Evolutionary conservation across 495 filamentous ascomycete genomes (phyloP), one percentile per base, ranked within the genome.

Genomic region (Niebla homalea): DNA sequence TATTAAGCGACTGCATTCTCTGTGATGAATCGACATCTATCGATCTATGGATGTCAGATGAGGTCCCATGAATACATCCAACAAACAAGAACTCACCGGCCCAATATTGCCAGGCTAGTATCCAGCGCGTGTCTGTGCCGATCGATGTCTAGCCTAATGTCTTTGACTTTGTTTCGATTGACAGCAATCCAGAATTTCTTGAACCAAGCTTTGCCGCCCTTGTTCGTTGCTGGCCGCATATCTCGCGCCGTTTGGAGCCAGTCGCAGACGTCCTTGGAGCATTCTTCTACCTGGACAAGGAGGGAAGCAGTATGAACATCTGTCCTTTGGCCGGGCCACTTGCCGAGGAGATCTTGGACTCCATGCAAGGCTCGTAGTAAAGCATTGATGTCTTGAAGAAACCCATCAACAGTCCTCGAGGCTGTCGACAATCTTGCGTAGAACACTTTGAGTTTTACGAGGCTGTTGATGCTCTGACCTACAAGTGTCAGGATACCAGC

Each of bases 401-500:
- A 49, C 3, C n/a, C 20, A 16, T 41, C 35, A 14, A 49, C 39
- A 5, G 26, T 49, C 25, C 39, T 39, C 4, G 52, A 54, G 22
- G 46, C 46, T 16, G 35, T 36, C 19, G 39, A 36, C 11, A 49
- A 5, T 19, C 42, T 42, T 36, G 29, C 22, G 12, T 49, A 21
- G n/a, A 54, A 50, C 0, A 23, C 21, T 38, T 42, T 49, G 20
- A 54, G 52, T 19, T 50, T 49, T 18, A 21, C 19, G 32, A 42
- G 41, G 19, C 35, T 32, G 14, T 54, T 35, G 23, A 54, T 45
- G 40, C 36, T 41, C 35, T 54, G 45, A 20, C 52, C 40, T 1
- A 54, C 25, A 19, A 49, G 20, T 40, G 37, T 50, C 11, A 54
- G 52, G 16, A 54, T 50, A 3, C 46, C 52, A 15, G 52, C 46